Base-by-base conservation (phyloP, 2,329 filamentous ascomycete genomes). In the Colletotrichum spaethianum region DNA sequence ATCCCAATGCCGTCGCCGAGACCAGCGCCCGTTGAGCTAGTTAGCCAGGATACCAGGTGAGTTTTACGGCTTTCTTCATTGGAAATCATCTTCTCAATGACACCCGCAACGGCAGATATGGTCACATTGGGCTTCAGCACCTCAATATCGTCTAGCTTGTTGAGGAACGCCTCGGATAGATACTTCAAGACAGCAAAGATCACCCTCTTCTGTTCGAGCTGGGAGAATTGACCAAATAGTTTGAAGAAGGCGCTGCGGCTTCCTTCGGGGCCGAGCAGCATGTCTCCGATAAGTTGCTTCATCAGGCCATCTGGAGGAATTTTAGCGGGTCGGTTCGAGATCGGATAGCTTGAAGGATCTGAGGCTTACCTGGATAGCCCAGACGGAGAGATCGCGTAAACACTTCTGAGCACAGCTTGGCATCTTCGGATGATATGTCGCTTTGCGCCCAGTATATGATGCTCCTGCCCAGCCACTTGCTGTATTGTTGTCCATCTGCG, bases 391-490 rank as follows among this genome's bases (percentile, higher is more conserved):
- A 86, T 73, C 92, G 91, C 4, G 89, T 82, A 18, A 90, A 82
- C 1, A 91, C 61, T 3, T 86, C 84, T 20, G 84, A 84, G 53
- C 82, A 84, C 9, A 87, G 77, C 60, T 82, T 86, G 16, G 80
- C 72, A 11, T 83, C 82, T 14, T 80, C 75, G 75, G 79, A 80
- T 75, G 67, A 74, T 40, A 74, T 80, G 67, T 67, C 75, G 18
- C 40, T 38, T 56, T 74, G 79, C 53, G 77, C 81, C 84, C 81
- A 91, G 33, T 75, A 78, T 38, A 79, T 84, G 61, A 96, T 85
- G 78, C 91, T 93, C 18, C 81, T 82, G 2, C 91, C 93, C 48
- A 98, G 81, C 95, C 95, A 98, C 38, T 82, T 82, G 16, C 89
- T 88, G 82, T 93, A 97, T 23, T 86, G 80, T 33, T 84, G 84